These are phyloP conservation scores for Miscanthus sacchariflorus DNA, from an alignment of 202 grass and related monocot genomes.

Conservation along the genomic window DNA sequence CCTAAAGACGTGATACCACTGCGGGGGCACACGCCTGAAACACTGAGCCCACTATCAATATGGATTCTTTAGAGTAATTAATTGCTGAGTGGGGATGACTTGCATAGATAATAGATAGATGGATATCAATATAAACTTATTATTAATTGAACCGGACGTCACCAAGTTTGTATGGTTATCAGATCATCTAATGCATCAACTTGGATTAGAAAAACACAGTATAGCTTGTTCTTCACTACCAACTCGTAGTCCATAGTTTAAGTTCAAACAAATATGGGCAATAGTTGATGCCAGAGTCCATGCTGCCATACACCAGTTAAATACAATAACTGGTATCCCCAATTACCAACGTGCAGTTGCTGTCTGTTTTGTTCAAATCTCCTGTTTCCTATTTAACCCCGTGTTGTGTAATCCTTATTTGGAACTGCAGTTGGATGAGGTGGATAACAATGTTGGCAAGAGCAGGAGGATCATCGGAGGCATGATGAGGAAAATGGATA, in stretches of 20 bases:
- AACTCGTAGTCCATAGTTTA: not conserved
- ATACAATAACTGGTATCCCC: slow-evolving; percentile 21
- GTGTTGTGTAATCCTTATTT: slow-evolving; percentile 26
- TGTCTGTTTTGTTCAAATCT: not conserved
- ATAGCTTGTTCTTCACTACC: slow-evolving; percentile 27
- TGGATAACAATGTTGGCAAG: slow-evolving; percentile 72
- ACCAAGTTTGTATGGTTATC: not conserved
- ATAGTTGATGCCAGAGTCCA: slow-evolving; percentile 9
- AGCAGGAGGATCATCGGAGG: slow-evolving; percentile 70
- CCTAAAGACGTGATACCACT: not conserved
- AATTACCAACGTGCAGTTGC: not conserved
- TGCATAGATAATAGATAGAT: not conserved
- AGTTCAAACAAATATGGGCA: not conserved
- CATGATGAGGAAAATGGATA: slow-evolving; percentile 92
- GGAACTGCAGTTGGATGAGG: slow-evolving; percentile 60
- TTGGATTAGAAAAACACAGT: not conserved
- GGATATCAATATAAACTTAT: slow-evolving; percentile 2
- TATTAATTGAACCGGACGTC: not conserved
- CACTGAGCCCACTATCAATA: slow-evolving; percentile 1
- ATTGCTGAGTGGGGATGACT: not conserved
- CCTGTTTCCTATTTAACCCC: not conserved
- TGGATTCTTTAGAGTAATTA: not conserved
- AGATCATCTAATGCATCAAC: slow-evolving; percentile 18
- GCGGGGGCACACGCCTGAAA: not conserved
- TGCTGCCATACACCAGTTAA: slow-evolving; percentile 6